phyloP scores from a whole-genome alignment of 2,329 filamentous ascomycete genomes.

The Diaporthe longicolla region DNA sequence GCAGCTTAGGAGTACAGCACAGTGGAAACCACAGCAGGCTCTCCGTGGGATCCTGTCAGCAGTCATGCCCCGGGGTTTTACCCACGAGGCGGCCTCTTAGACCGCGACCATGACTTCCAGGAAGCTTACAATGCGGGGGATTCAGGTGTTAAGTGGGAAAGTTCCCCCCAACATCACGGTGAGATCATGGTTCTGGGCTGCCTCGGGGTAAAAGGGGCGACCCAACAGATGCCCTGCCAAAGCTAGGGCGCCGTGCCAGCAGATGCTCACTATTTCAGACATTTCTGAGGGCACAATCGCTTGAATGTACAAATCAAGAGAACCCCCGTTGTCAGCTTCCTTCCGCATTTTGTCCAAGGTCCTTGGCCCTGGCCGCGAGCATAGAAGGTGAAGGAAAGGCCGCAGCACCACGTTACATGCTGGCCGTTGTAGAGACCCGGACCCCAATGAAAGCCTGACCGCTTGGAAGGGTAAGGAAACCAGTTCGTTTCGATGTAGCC shows the following conservation, averaged over 20 bases:
- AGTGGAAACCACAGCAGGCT: too few species aligned
- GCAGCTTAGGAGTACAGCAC: too few species aligned
- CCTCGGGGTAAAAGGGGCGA: neutral
- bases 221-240: neutral
- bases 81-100: neutral
- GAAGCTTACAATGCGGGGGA: neutral
- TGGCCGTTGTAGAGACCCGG: neutral
- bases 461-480: neutral
- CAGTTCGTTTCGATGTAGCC: neutral
- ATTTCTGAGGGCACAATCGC: too few species aligned
- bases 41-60: neutral
- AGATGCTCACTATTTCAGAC: neutral
- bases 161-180: neutral
- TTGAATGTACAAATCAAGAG: too few species aligned
- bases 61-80: neutral
- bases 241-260: neutral
- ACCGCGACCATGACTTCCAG: neutral
- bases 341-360: neutral
- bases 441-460: neutral
- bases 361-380: neutral
- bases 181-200: neutral
- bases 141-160: neutral
- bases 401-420: neutral
- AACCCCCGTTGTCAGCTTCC: neutral
- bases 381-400: neutral